Evolutionary conservation across 202 grass and related monocot genomes (phyloP), one percentile per base, ranked within the genome.

Genomic region (Bolboschoenoplectus hybrid): DNA sequence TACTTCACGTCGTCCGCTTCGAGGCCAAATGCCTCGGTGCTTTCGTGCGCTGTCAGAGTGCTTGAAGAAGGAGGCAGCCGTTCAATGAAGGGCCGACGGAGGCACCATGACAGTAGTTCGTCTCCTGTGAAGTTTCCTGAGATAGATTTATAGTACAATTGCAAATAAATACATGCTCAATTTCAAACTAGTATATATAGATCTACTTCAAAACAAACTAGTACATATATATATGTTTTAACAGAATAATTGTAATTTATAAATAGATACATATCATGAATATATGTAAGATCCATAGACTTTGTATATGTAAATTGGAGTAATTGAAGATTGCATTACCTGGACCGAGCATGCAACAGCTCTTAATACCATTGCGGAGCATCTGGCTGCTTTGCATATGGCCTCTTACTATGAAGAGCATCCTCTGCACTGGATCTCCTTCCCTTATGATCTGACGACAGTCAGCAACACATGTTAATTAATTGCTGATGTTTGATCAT

Each of bases 81-180:
- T 50, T 97, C 94, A 63, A 64, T 40, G 89, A 97, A 97, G 13
- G 94, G 94, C 10, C 94, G 87, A 0, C 94, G 86, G 35, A 97
- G 87, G 88, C 94, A 97, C 94, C 94, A 97, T 7, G 94, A 90
- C 36, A 97, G 81, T 51, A 97, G 92, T 92, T 97, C 94, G 86
- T 94, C 92, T 4, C 94, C 92, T 17, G 79, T 94, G 90, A 97
- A 97, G 86, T 97, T 97, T 51, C 81, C 81, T 83, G 40, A 5
- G 14, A 38, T 64, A 14, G 13, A 26, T 26, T 16, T 3, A 81
- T 47, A 52, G 9, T 32, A 34, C 36, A 32, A 34, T 50, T 55
- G 49, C 5, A n/a, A 72, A 67, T 67, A 39, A 3, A 20, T 32
- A 73, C 43, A 73, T 5, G 44, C 55, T 58, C 16, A n/a, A 17